Conservation (phyloP, 768 basidiomycete species). For the Pleurotus sapidus region DNA sequence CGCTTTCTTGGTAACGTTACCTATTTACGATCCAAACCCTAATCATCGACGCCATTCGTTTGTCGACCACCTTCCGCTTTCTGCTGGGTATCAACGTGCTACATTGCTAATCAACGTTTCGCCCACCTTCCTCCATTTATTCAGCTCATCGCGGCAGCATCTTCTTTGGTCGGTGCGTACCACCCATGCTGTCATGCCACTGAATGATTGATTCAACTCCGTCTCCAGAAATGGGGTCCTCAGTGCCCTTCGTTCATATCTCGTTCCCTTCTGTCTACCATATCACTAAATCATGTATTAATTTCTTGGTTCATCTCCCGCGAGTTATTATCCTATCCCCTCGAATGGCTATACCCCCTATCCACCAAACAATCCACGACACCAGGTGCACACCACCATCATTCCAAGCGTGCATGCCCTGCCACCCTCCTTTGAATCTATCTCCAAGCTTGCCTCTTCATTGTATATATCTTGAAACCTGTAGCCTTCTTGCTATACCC, state of each 20-base stretch:
- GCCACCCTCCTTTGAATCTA: too few species aligned
- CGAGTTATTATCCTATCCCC: too few species aligned
- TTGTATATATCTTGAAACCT: not conserved
- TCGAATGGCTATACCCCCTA: too few species aligned
- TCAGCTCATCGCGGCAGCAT: not conserved
- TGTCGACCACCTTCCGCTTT: not conserved
- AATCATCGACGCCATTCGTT: not conserved
- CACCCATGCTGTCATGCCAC: not conserved
- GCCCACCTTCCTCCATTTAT: not conserved
- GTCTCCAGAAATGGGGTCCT: too few species aligned
- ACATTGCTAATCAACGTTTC: not conserved
- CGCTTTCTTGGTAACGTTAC: not conserved
- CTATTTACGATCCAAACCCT: not conserved
- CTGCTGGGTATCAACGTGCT: not conserved
- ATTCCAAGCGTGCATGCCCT: too few species aligned
- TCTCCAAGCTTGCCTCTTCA: not conserved
- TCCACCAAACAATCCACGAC: too few species aligned
- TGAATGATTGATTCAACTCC: not conserved
- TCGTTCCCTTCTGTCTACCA: too few species aligned
- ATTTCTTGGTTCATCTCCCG: too few species aligned
- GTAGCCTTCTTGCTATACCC: not conserved
- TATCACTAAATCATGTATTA: too few species aligned
- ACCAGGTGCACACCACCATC: too few species aligned
- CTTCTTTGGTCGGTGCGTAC: not conserved
- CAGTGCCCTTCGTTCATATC: too few species aligned